These are phyloP conservation scores for Chaetoceros tenuissimus DNA, from an alignment of 108 stramenopile species.

Conservation along the genomic window DNA sequence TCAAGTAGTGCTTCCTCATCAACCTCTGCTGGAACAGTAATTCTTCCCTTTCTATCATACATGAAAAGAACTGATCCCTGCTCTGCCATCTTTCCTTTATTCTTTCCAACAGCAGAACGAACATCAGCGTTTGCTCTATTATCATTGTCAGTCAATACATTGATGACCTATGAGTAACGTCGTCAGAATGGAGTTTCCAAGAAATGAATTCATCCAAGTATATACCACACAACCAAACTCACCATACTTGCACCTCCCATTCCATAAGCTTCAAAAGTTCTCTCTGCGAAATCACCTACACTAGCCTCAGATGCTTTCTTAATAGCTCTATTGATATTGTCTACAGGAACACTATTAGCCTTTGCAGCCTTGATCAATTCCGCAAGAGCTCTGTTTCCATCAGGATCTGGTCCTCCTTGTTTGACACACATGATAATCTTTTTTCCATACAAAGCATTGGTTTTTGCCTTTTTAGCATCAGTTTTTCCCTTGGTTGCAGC, in stretches of 20 bases:
- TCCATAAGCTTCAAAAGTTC: slow-evolving; percentile 74
- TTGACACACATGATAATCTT: slow-evolving; percentile 88
- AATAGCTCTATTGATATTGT: slow-evolving; percentile 84
- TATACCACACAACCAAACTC: neutral
- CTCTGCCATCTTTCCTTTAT: slow-evolving; percentile 79
- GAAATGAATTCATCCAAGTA: neutral
- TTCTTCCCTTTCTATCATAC: slow-evolving; percentile 77
- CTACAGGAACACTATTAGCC: slow-evolving; percentile 72
- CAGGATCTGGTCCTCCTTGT: slow-evolving; percentile 75
- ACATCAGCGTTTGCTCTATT: slow-evolving; percentile 83
- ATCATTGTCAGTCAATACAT: slow-evolving; percentile 76
- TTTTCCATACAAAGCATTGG: slow-evolving; percentile 77
- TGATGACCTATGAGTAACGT: slow-evolving; percentile 45
- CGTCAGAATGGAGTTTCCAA: neutral
- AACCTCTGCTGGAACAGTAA: slow-evolving; percentile 49
- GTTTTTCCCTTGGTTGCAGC: slow-evolving; percentile 81
- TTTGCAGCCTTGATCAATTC: slow-evolving; percentile 81
- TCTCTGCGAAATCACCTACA: slow-evolving; percentile 70
- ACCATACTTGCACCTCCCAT: slow-evolving; percentile 37
- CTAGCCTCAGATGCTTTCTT: slow-evolving; percentile 76
- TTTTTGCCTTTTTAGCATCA: slow-evolving; percentile 82
- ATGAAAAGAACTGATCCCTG: slow-evolving; percentile 76
- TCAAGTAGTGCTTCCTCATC: slow-evolving; percentile 70
- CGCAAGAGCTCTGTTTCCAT: slow-evolving; percentile 57
- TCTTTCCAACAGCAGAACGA: slow-evolving; percentile 55